Evolutionary conservation across 2,329 filamentous ascomycete genomes (phyloP).

Genomic region (Trichoderma asperellum): DNA sequence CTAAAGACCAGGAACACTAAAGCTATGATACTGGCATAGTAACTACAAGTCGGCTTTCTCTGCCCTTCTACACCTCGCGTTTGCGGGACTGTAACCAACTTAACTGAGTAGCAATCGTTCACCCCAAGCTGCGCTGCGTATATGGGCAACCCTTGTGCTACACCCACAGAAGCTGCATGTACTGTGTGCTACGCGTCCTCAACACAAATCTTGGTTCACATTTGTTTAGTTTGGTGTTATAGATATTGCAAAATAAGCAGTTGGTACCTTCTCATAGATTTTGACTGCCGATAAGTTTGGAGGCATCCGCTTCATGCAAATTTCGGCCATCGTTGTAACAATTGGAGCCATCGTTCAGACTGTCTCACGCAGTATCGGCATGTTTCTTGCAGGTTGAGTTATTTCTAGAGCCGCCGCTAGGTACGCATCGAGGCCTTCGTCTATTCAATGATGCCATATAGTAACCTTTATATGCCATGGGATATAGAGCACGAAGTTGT

Average conservation of each 20-base stretch:
- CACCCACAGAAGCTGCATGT: neutral
- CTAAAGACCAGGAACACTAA: neutral
- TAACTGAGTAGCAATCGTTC: neutral
- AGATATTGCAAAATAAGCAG: neutral
- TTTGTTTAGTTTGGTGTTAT: neutral
- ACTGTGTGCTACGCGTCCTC: too few relatives aligned
- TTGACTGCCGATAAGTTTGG: neutral
- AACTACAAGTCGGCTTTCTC: neutral
- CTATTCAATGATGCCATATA: neutral
- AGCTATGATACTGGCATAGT: constrained; percentile 7
- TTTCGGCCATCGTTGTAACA: neutral
- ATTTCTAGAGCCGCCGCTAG: neutral
- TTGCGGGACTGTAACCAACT: neutral
- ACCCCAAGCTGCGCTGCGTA: neutral
- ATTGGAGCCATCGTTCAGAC: constrained; percentile 1
- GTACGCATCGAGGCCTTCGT: neutral
- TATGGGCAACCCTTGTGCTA: neutral
- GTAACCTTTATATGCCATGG: neutral
- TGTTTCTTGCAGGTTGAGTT: neutral
- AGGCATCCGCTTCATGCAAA: neutral
- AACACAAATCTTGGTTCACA: neutral
- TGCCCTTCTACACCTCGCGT: too few relatives aligned
- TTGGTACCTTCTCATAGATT: neutral
- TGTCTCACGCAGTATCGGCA: neutral
- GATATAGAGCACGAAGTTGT: neutral